Percentiles rank a stretch among this genome's conserved stretches.
Evolutionary conservation across 179 eudicot species (phyloP).

Genomic region (Silene coronaria): DNA sequence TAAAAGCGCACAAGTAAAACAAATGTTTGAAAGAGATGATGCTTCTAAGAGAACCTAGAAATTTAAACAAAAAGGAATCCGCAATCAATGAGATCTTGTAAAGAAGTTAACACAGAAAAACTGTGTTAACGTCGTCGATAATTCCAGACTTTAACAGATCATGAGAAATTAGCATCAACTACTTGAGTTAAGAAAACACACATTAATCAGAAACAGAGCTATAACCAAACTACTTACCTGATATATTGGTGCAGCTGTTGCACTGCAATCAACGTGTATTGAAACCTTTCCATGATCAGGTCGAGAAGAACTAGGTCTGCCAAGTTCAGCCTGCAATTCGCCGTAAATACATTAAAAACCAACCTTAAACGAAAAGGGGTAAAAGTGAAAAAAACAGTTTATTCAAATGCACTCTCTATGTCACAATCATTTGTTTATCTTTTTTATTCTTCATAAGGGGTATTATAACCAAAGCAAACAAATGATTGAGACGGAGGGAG

Average conservation of each 20-base stretch:
- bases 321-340: constrained; percentile 76
- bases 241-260: constrained; percentile 76
- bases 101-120: not conserved
- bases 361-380: not conserved
- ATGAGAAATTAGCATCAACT: constrained; percentile 56
- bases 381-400: too few species aligned
- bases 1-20: too few species aligned
- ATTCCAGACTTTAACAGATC: constrained; percentile 30
- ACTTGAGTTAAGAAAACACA: constrained; percentile 27
- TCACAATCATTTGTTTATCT: too few species aligned
- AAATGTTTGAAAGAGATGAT: not conserved
- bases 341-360: not conserved
- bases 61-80: not conserved
- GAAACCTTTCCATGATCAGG: constrained; percentile 85
- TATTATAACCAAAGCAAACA: too few species aligned
- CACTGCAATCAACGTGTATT: constrained; percentile 81
- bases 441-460: not conserved
- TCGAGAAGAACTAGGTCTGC: constrained; percentile 58
- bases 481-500: too few species aligned
- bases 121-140: not conserved
- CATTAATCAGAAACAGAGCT: constrained; percentile 3
- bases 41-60: not conserved
- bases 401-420: too few species aligned
- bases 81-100: not conserved
- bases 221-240: constrained; percentile 43